Evolutionary conservation across 352 stramenopile species (phyloP), one percentile per base, ranked within the genome.

Genomic region (Phytopythium litorale): DNA sequence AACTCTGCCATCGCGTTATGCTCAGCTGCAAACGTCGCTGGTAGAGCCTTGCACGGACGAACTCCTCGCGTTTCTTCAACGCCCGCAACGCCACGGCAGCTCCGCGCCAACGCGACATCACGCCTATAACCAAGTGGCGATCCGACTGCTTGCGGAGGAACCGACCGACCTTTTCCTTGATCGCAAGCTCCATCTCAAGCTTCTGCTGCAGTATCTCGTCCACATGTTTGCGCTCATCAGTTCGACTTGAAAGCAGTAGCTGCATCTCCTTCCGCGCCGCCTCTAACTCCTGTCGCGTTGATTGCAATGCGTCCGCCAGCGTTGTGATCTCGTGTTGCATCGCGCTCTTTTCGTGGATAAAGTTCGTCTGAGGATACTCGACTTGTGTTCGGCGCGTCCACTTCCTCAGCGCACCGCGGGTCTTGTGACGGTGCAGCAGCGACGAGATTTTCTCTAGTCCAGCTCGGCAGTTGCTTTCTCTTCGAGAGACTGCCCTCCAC

Each of bases 91-190:
- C 38, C 5, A 33, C 45, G 0, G 60, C 35, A 0, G 58, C 37
- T 8, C 52, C 37, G 21, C 54, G 70, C 66, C 69, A 78, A 18
- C 62, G 52, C 1, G 12, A 40, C 18, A 73, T 4, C 37, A 66
- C 18, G 0, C 56, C 42, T 11, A 64, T 63, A 15, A 75, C 16
- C 13, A 76, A 30, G 23, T 81, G 71, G 1, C 73, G 73, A 16
- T 69, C 56, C 4, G 64, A 79, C 33, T 72, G 71, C n/a, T 64
- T 81, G 1, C 60, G 59, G 8, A 82, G 70, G 40, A 76, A 81
- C 1, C 50, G 55, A 0, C 66, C 71, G 13, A 79, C 23, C 62
- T 73, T 71, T n/a, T 75, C 50, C 28, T 67, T 60, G 38, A 82
- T 60, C 30, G 58, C 60, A 16, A 67, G n/a, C 18, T 67, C 62